Conservation (phyloP, 768 basidiomycete genomes). For the Mycena chlorophos region DNA sequence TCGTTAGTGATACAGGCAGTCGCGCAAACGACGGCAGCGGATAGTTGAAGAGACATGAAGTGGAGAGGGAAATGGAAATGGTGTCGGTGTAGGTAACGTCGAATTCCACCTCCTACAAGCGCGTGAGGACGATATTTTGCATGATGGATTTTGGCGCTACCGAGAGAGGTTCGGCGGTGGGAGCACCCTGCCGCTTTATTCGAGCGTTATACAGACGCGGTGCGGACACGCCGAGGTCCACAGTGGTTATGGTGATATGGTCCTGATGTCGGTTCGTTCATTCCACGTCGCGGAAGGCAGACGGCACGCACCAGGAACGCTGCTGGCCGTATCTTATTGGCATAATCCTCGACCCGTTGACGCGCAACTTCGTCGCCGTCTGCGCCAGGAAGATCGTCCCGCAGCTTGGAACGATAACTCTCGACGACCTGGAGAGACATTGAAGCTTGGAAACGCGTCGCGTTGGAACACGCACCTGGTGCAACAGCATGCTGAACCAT, state of each 20-base stretch:
- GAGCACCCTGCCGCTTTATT: slow-evolving; percentile 37
- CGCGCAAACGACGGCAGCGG: slow-evolving; percentile 81
- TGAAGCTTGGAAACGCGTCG: slow-evolving; percentile 10
- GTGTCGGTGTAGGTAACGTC: slow-evolving; percentile 84
- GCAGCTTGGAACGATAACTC: slow-evolving; percentile 75
- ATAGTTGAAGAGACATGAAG: slow-evolving; percentile 82
- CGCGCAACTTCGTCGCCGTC: slow-evolving; percentile 86
- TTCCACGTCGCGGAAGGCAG: neutral
- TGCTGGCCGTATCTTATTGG: slow-evolving; percentile 73
- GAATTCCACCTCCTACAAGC: slow-evolving; percentile 70
- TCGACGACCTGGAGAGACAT: slow-evolving; percentile 55
- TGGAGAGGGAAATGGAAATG: slow-evolving; percentile 80
- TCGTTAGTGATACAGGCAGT: slow-evolving; percentile 77
- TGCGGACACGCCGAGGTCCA: slow-evolving; percentile 79
- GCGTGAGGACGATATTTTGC: slow-evolving; percentile 17
- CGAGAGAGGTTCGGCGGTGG: slow-evolving; percentile 25
- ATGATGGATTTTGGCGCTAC: slow-evolving; percentile 27
- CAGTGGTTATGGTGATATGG: slow-evolving; percentile 79
- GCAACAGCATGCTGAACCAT: slow-evolving; percentile 88
- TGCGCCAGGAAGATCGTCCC: slow-evolving; percentile 64
- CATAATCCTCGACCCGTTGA: slow-evolving; percentile 73
- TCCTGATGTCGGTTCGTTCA: slow-evolving; percentile 53
- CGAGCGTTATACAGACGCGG: slow-evolving; percentile 76
- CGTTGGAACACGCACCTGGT: slow-evolving; percentile 58
- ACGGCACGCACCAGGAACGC: slow-evolving; percentile 58